A percentile compares a stretch with the other conserved stretches of the same genome.
Evolutionary conservation across 2,329 filamentous ascomycete species (phyloP).

Genomic region (Gremmenia infestans): DNA sequence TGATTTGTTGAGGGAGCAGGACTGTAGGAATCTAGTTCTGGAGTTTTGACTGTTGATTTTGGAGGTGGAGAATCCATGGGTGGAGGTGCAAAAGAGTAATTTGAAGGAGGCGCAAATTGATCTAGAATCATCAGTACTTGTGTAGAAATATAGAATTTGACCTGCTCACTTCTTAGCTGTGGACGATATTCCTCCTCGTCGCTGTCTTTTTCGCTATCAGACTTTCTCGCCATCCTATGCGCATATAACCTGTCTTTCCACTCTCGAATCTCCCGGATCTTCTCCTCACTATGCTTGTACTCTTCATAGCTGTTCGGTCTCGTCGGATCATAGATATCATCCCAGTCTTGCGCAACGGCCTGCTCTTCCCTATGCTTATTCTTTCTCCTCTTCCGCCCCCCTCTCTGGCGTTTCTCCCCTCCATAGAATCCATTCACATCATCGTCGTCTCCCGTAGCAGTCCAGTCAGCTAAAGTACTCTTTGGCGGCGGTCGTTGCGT

Average conservation of each 20-base stretch:
- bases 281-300: slow-evolving; percentile 79
- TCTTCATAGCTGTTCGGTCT: slow-evolving; percentile 80
- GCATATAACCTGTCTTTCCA: slow-evolving; percentile 82
- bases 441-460: slow-evolving; percentile 71
- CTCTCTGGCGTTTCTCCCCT: slow-evolving; percentile 60
- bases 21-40: background rate
- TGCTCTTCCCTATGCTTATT: slow-evolving; percentile 67
- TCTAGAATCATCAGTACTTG: slow-evolving; percentile 34
- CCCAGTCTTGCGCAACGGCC: slow-evolving; percentile 67
- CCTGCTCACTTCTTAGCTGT: slow-evolving; percentile 41
- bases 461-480: slow-evolving; percentile 76
- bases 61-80: slow-evolving; percentile 38
- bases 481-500: slow-evolving; percentile 46
- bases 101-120: slow-evolving; percentile 55
- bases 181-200: slow-evolving; percentile 41
- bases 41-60: slow-evolving; percentile 35
- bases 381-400: slow-evolving; percentile 60
- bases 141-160: background rate
- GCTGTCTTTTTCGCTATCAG: slow-evolving; percentile 39
- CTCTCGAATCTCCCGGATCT: slow-evolving; percentile 71
- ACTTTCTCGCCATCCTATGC: slow-evolving; percentile 51
- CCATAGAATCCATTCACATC: slow-evolving; percentile 63
- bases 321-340: slow-evolving; percentile 83
- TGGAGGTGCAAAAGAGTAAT: slow-evolving; percentile 53
- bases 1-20: slow-evolving; percentile 15